Percentiles rank a stretch among this genome's conserved stretches.
Conservation (phyloP, 2,329 filamentous ascomycete species). For the Endoconidiophora laricicola region DNA sequence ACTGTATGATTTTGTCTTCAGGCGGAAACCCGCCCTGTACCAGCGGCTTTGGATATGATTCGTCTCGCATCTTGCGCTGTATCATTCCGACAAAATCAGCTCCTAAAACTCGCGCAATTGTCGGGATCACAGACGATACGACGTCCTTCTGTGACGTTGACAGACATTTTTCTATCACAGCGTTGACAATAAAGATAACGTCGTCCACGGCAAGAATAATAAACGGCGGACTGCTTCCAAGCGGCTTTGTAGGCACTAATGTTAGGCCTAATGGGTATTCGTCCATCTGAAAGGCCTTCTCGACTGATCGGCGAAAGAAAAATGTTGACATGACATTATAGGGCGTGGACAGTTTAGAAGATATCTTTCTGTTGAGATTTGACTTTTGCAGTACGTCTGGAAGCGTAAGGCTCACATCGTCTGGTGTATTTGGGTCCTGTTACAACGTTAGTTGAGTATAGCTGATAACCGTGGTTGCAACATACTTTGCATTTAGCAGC, state of each 20-base stretch:
- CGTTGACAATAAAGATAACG: constrained; percentile 97
- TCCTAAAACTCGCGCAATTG: constrained; percentile 62
- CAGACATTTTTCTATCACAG: constrained; percentile 71
- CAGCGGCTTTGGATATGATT: constrained; percentile 69
- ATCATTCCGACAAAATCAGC: constrained; percentile 94
- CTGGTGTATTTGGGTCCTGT: constrained; percentile 34
- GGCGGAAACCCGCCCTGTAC: constrained; percentile 70
- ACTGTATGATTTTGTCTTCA: constrained; percentile 74
- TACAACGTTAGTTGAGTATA: constrained; percentile 13
- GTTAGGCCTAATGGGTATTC: constrained; percentile 69
- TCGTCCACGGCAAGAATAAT: constrained; percentile 94
- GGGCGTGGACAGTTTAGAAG: constrained; percentile 54
- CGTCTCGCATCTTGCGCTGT: constrained; percentile 92
- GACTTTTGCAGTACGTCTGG: constrained; percentile 66
- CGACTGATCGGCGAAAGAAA: constrained; percentile 89
- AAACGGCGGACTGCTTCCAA: constrained; percentile 67
- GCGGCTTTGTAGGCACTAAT: constrained; percentile 52
- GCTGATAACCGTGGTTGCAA: constrained; percentile 11
- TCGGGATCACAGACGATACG: constrained; percentile 61
- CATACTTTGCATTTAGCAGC: constrained; percentile 69
- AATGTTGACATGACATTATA: constrained; percentile 92
- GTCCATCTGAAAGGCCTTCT: constrained; percentile 94
- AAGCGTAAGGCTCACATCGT: constrained; percentile 41
- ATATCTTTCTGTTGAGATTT: constrained; percentile 63
- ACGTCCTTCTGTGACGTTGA: constrained; percentile 72